phyloP scores from a whole-genome alignment of 805 yeast genomes.

The Candida takata region DNA sequence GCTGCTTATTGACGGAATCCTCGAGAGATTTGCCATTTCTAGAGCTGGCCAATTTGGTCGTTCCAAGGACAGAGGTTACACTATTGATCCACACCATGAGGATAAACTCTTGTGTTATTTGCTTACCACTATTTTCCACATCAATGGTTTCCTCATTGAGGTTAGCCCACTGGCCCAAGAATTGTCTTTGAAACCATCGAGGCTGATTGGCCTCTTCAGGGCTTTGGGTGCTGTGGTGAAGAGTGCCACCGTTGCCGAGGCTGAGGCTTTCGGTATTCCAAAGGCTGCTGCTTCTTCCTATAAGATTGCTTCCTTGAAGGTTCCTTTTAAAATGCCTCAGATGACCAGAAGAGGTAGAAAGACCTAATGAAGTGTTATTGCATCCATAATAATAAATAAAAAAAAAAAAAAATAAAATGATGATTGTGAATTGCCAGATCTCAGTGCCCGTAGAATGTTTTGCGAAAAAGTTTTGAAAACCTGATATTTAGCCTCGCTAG shows the following conservation, averaged over 20 bases:
- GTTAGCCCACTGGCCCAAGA: constrained; percentile 80
- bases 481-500: too few relatives aligned
- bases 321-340: constrained; percentile 87
- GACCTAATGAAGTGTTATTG: constrained; percentile 8
- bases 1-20: constrained; percentile 58
- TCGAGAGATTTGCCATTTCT: constrained; percentile 63
- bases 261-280: constrained; percentile 64
- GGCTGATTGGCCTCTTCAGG: constrained; percentile 59
- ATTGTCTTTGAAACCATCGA: constrained; percentile 71
- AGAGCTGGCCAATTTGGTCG: constrained; percentile 63
- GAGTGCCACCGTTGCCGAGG: constrained; percentile 64
- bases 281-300: constrained; percentile 53
- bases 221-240: constrained; percentile 79
- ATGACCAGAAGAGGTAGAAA: constrained; percentile 59
- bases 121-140: constrained; percentile 63
- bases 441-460: too few relatives aligned
- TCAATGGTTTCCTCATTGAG: constrained; percentile 70
- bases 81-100: constrained; percentile 81
- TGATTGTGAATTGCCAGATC: too few relatives aligned
- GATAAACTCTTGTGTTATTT: constrained; percentile 80
- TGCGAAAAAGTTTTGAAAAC: too few relatives aligned
- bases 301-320: constrained; percentile 76
- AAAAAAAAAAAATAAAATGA: neutral
- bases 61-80: constrained; percentile 68
- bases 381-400: neutral